phyloP scores from a whole-genome alignment of 2,329 filamentous ascomycete species.

The Cladosporium sphaerospermum region DNA sequence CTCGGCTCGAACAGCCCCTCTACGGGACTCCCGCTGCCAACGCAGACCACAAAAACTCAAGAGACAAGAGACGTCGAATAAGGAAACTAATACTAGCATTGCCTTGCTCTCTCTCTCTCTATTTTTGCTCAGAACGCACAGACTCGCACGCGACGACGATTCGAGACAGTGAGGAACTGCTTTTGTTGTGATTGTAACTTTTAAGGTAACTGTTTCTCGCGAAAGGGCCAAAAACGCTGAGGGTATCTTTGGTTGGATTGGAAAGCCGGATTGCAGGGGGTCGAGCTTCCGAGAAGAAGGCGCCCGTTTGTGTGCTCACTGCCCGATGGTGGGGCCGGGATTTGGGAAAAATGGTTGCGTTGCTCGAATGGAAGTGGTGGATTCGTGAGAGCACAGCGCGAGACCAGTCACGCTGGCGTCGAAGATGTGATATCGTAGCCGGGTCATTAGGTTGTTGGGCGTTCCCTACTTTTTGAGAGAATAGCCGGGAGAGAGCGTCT shows the following conservation, averaged over 20 bases:
- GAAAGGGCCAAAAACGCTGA: not conserved
- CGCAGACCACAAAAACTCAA: not conserved
- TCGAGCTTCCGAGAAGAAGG: not conserved
- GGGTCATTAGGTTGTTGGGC: not conserved
- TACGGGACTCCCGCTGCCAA: not conserved
- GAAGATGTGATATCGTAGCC: not conserved
- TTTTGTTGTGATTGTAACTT: no score
- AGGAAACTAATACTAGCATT: no score
- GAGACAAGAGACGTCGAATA: no score
- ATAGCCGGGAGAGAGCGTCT: slow-evolving; percentile 7
- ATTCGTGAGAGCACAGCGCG: not conserved
- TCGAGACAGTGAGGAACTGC: no score
- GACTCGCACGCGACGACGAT: no score
- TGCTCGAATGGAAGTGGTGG: not conserved
- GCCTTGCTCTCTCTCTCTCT: no score
- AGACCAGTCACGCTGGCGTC: slow-evolving; percentile 10
- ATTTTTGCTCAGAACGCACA: no score
- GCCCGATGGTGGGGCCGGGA: not conserved
- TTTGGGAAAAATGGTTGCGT: not conserved
- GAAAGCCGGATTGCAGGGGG: not conserved
- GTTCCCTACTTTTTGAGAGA: slow-evolving; percentile 3
- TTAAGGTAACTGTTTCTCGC: not conserved
- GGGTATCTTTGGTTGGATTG: not conserved
- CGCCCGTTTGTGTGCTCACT: not conserved
- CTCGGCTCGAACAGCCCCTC: not conserved